These are phyloP conservation scores for Nothophoma quercina DNA, from an alignment of 2,329 filamentous ascomycete species.

Conservation along the genomic window DNA sequence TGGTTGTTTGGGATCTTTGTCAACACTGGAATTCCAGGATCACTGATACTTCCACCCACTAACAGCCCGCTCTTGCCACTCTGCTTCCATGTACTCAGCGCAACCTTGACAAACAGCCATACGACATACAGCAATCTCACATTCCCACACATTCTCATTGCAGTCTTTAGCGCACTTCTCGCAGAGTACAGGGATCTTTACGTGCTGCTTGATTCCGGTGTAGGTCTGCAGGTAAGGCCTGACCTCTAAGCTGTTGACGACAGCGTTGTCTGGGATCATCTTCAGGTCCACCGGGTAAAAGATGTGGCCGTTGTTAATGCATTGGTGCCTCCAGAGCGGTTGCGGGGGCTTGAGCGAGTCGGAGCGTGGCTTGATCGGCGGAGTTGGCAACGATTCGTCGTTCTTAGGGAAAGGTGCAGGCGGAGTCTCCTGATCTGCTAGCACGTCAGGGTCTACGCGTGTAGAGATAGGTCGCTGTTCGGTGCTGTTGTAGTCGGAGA, in stretches of 20 bases:
- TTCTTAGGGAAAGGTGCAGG: slow-evolving; percentile 31
- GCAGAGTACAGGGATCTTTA: slow-evolving; percentile 29
- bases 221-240: slow-evolving; percentile 23
- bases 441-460: slow-evolving; percentile 26
- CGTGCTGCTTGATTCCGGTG: slow-evolving; percentile 22
- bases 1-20: not conserved
- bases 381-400: slow-evolving; percentile 2
- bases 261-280: slow-evolving; percentile 22
- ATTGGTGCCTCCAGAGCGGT: slow-evolving; percentile 23
- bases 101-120: slow-evolving; percentile 28
- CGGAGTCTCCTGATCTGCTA: slow-evolving; percentile 29
- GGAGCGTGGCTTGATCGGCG: not conserved
- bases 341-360: not conserved
- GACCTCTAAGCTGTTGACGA: slow-evolving; percentile 27
- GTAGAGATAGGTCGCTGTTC: slow-evolving; percentile 28
- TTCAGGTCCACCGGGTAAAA: slow-evolving; percentile 29
- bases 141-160: slow-evolving; percentile 29
- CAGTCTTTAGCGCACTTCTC: slow-evolving; percentile 28
- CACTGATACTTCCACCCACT: slow-evolving; percentile 17
- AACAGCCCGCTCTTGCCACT: slow-evolving; percentile 22
- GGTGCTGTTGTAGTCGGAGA: slow-evolving; percentile 21
- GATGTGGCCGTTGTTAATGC: slow-evolving; percentile 30
- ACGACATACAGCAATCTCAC: slow-evolving; percentile 28
- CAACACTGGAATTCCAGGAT: no score
- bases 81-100: slow-evolving; percentile 27